Evolutionary conservation across 2,329 filamentous ascomycete species (phyloP), one percentile per base, ranked within the genome.

Genomic region (Ascosphaera apis): DNA sequence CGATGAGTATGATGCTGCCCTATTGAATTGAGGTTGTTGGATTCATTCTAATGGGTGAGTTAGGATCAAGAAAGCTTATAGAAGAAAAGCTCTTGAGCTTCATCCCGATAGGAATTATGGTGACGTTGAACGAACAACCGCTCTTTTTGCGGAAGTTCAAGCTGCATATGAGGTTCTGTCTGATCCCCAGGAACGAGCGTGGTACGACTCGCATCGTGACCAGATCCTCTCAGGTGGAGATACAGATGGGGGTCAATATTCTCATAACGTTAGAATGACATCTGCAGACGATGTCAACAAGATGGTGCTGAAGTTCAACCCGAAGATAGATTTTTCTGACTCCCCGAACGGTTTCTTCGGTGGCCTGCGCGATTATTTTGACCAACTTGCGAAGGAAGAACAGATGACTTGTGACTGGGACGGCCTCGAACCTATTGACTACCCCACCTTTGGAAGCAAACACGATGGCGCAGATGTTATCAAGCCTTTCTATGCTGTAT

Each of bases 131-230:
- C 69, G 72, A 42, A 75, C 86, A 2, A 98, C 88, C 1, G 69
- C 65, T 44, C 72, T 75, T 36, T 98, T 98, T 52, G 83, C 88
- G 35, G 83, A 93, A 50, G 67, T 95, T 18, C 86, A 93, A 53
- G 69, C 83, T 25, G 88, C 88, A 33, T 91, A 98, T 53, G 82
- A 95, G 53, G 72, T 98, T n/a, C 68, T 98, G 1, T 91, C 84
- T 1, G 88, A 98, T 53, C 74, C 83, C 8, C 86, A 98, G 52
- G 88, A 98, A 54, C 72, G 88, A 45, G 77, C 84, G 21, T 98
- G 88, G 88, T 98, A 98, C 58, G 86, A 98, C 56, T 83, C 83
- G 2, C 88, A 98, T 51, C 76, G 82, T 41, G 75, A 83, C 45
- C 73, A 78, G 35, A 91, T 95, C 41, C 60, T 95, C 42, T 67